These are phyloP conservation scores for Trichosporon coremiiforme DNA, from an alignment of 1,284 basidiomycete genomes.

Conservation along the genomic window DNA sequence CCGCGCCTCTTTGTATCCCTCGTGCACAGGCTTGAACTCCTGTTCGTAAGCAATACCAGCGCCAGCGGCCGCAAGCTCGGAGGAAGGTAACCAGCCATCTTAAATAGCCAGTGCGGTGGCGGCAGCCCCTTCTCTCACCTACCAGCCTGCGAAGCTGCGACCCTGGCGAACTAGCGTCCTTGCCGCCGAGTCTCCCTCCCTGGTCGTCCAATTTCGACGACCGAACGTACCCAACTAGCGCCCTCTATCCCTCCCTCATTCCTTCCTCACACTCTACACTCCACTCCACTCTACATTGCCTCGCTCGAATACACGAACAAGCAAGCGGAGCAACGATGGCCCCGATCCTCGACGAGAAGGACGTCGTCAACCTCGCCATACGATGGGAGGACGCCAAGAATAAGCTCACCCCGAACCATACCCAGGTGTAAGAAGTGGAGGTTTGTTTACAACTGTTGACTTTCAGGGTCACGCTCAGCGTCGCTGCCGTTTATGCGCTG, in stretches of 20 bases:
- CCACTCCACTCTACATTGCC: background rate
- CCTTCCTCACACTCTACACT: too few relatives aligned
- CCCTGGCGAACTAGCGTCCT: background rate
- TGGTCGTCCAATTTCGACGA: background rate
- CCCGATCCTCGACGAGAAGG: background rate
- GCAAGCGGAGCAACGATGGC: background rate
- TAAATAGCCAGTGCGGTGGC: slow-evolving; percentile 2
- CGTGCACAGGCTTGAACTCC: too few relatives aligned
- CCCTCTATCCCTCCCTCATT: background rate
- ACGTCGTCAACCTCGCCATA: background rate
- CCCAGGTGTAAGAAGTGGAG: slow-evolving; percentile 11
- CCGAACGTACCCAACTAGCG: too few relatives aligned
- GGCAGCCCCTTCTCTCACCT: too few relatives aligned
- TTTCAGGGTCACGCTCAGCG: slow-evolving; percentile 47
- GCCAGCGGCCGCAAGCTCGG: too few relatives aligned
- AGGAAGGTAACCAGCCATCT: background rate
- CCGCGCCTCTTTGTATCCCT: too few relatives aligned
- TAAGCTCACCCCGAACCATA: slow-evolving; percentile 9
- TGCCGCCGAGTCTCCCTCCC: background rate
- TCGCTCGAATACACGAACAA: too few relatives aligned
- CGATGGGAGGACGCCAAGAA: background rate
- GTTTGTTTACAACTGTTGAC: background rate
- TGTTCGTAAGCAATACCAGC: too few relatives aligned
- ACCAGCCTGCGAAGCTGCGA: too few relatives aligned
- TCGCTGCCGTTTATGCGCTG: slow-evolving; percentile 47